Base-by-base conservation (phyloP, 164 flowering plant genomes). In the Vitis vinifera region DNA sequence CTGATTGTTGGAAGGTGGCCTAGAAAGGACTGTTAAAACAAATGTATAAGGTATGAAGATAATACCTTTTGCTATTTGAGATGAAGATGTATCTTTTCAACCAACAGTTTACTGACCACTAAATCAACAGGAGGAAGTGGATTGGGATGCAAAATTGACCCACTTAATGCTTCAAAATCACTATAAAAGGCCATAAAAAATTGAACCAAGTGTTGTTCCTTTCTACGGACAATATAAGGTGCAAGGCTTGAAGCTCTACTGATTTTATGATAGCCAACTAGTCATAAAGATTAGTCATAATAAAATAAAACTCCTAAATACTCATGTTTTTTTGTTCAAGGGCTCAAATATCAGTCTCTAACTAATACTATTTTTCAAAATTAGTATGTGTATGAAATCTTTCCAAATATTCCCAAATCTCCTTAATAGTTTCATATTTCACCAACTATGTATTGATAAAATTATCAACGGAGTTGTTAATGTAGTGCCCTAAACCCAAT, bases 61-160 rank as follows among this genome's bases (percentile, higher is more conserved):
- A 8, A 23, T 64, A 15, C 57, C 49, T 48, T 71, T 47, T 23
- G 0, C 27, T 23, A 1, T 1, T 23, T 23, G 27, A 23, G 27
- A 23, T 1, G 0, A 23, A 23, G 27, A 23, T 1, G 1, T 1
- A 23, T 23, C 27, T 23, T 0, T 1, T 23, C 1, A 23, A 1
- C 68, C 15, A 64, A 63, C 15, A 65, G 44, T 55, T 71, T 57
- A 65, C 10, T 64, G 3, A 65, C 63, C 17, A 71, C 58, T 19
- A n/a, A 71, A 37, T 64, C 69, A 64, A 64, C 50, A 49, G 57
- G 23, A 13, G 50, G 68, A 44, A 63, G 68, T 14, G 62, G 68
- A 57, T 31, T 11, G 9, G 57, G 63, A 71, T 71, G 74, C 17
- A 71, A 23, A 57, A 71, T 64, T 10, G 48, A 13, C 17, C 71